Conservation (phyloP, 192 early-diverging fungal genomes). For the Rhizophagus prolifer region DNA sequence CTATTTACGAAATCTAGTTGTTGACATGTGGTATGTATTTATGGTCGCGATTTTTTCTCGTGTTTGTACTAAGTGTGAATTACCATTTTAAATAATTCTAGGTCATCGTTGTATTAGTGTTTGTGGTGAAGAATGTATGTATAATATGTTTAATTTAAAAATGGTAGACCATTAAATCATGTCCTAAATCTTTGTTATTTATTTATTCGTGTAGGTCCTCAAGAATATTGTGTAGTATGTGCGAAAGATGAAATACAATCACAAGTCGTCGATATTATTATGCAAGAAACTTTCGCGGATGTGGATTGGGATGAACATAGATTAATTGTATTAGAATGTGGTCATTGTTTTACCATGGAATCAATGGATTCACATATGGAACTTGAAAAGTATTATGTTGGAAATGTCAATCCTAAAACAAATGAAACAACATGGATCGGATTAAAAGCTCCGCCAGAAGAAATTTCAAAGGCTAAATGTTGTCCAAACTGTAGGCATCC, state of each 20-base stretch:
- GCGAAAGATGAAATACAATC: constrained; percentile 20
- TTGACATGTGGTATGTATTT: not conserved
- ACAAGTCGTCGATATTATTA: constrained; percentile 33
- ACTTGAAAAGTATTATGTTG: constrained; percentile 41
- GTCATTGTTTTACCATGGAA: constrained; percentile 50
- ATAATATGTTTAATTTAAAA: not conserved
- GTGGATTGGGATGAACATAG: constrained; percentile 45
- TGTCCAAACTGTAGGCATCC: constrained; percentile 51
- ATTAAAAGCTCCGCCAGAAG: constrained; percentile 29
- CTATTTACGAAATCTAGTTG: not conserved
- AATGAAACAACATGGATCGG: constrained; percentile 5
- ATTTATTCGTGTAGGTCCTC: not conserved
- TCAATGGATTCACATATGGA: constrained; percentile 52
- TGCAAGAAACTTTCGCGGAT: constrained; percentile 32
- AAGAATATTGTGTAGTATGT: constrained; percentile 39
- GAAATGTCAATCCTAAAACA: not conserved
- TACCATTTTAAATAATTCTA: constrained; percentile 32
- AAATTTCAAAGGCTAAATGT: not conserved
- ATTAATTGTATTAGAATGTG: constrained; percentile 47
- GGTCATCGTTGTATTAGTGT: constrained; percentile 48
- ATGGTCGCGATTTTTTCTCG: not conserved
- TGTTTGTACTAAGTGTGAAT: not conserved
- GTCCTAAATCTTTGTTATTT: not conserved
- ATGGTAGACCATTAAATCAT: not conserved
- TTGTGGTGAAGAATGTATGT: constrained; percentile 45